Evolutionary conservation across 2,329 filamentous ascomycete species (phyloP), one percentile per base, ranked within the genome.

Genomic region (Stagonosporopsis cucurbitacearum): DNA sequence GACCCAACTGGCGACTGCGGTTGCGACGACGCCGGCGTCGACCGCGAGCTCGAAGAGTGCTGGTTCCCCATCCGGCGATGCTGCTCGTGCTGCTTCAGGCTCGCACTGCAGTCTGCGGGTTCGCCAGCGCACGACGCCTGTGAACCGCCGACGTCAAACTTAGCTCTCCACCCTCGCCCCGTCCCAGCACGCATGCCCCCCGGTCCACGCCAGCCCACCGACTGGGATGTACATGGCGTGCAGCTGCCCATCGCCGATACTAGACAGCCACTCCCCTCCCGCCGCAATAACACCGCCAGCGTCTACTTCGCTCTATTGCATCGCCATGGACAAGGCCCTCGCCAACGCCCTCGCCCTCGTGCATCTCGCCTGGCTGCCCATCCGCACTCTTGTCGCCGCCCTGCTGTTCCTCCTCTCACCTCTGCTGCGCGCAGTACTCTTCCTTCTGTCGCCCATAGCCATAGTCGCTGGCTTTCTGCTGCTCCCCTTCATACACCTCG

Each of bases 401-500:
- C 7, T 51, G 12, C 41, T 23, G 11, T 3, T 53, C 28, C 3
- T 50, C 6, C 22, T 57, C 1, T 41, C 35, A 4, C 54, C 49
- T 3, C 4, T 53, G 0, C 22, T 53, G 6, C 39, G 13, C 3
- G 17, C 36, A 9, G 19, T 48, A 13, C 12, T 50, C 25, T 35
- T 54, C 20, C 56, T 83, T 12, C 67, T 79, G 2, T 73, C 78
- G 6, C 81, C 82, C 3, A 72, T 86, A 42, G 76, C 81, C 62
- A 74, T 77, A 30, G 57, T 80, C n/a, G 57, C 81, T 23, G 71
- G 76, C 37, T 75, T 84, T 58, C 57, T 79, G 37, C 69, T 84
- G n/a, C 77, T 84, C 15, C 84, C 85, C 2, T 65, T 84, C 42
- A 74, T 77, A 48, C 72, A 81, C 63, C 68, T 86, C 22, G 78